A percentile compares a stretch with the other conserved stretches of the same genome.
These are phyloP conservation scores for Macrophomina pseudophaseolina DNA, from an alignment of 2,329 filamentous ascomycete genomes.

Conservation along the genomic window DNA sequence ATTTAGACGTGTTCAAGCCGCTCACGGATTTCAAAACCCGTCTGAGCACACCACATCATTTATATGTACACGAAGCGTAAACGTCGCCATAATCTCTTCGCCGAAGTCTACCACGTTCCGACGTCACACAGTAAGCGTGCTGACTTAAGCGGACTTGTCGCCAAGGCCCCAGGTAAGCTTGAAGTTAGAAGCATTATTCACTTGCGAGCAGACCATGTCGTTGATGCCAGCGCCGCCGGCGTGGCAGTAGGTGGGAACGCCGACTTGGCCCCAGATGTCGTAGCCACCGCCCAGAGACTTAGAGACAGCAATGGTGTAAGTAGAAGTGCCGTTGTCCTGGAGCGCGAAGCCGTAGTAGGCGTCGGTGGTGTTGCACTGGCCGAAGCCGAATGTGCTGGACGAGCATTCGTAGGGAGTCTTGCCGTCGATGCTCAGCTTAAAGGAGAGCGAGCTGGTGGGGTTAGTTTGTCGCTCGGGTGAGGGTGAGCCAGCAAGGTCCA, in stretches of 20 bases:
- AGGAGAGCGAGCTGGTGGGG: slow-evolving; percentile 5
- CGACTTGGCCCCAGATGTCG: slow-evolving; percentile 15
- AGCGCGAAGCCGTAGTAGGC: slow-evolving; percentile 19
- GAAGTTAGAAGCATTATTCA: slow-evolving; percentile 7
- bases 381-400: slow-evolving; percentile 7
- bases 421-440: slow-evolving; percentile 17
- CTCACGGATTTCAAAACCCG: not conserved
- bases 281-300: slow-evolving; percentile 3
- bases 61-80: slow-evolving; percentile 2
- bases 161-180: slow-evolving; percentile 2
- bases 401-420: slow-evolving; percentile 12
- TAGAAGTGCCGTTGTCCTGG: slow-evolving; percentile 11
- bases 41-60: not conserved
- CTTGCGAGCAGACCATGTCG: slow-evolving; percentile 23
- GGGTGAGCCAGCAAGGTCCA: too few relatives aligned
- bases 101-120: not conserved
- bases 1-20: too few relatives aligned
- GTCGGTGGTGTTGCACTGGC: slow-evolving; percentile 10
- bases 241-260: slow-evolving; percentile 18
- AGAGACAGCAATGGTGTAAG: slow-evolving; percentile 20
- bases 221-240: slow-evolving; percentile 15
- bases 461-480: not conserved
- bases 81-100: not conserved
- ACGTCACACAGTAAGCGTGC: not conserved
- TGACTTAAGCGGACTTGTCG: not conserved